Evolutionary conservation across 768 basidiomycete genomes (phyloP).

Genomic region (Lyophyllum shimeji): DNA sequence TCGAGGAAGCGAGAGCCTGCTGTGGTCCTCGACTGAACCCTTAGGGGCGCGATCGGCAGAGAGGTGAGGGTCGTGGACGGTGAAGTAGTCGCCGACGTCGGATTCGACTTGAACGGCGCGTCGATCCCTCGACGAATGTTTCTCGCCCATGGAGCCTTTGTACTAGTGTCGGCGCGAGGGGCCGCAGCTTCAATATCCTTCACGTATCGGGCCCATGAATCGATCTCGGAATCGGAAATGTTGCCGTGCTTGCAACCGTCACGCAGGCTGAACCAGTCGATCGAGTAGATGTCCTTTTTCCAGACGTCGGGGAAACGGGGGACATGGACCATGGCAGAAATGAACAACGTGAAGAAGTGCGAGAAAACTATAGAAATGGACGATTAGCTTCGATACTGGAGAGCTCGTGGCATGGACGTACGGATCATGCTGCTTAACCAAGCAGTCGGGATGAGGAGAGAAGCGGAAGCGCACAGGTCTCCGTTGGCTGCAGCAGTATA

Average conservation of each 20-base stretch:
- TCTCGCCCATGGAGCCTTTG: constrained; percentile 52
- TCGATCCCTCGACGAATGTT: constrained; percentile 57
- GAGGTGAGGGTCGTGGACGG: constrained; percentile 14
- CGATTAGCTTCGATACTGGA: background rate
- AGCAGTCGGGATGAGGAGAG: constrained; percentile 43
- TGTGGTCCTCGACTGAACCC: constrained; percentile 24
- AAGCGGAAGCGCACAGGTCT: constrained; percentile 47
- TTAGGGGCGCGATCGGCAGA: constrained; percentile 32
- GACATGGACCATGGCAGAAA: constrained; percentile 46
- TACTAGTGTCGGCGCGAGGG: constrained; percentile 14
- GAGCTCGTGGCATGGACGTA: constrained; percentile 26
- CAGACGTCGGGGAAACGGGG: constrained; percentile 47
- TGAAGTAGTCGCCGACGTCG: constrained; percentile 17
- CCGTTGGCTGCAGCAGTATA: constrained; percentile 32
- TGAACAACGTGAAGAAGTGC: constrained; percentile 56
- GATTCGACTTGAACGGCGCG: constrained; percentile 42
- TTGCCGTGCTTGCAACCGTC: background rate
- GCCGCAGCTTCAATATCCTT: constrained; percentile 24
- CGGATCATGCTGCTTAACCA: constrained; percentile 50
- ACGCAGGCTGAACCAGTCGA: constrained; percentile 55
- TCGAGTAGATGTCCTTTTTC: constrained; percentile 46
- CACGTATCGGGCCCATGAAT: constrained; percentile 12
- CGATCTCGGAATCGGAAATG: background rate
- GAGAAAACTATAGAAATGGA: constrained; percentile 35
- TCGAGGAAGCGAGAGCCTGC: constrained; percentile 42